Base-by-base conservation (phyloP, 805 yeast species). In the Cyberlindnera meyerae region DNA sequence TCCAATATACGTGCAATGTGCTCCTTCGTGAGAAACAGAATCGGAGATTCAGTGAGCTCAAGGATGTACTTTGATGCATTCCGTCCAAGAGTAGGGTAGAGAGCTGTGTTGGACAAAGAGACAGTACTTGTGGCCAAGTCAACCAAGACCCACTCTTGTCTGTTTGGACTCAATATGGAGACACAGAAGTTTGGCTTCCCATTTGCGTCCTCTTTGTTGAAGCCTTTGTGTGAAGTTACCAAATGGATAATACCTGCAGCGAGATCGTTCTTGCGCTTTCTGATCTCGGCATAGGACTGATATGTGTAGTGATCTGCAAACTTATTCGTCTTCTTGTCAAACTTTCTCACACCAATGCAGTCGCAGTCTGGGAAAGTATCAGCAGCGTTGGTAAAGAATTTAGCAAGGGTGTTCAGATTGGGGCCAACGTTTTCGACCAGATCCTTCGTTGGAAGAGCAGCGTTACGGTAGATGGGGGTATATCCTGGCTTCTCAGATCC, bases 61-160 rank as follows among this genome's bases (percentile, higher is more conserved):
- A 82, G 61, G 48, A 82, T 81, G 53, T 77, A 79, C 41, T 66
- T 70, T 5, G 85, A 69, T 2, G 88, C 70, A 26, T 67, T 69
- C 1, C 77, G 68, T 8, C 79, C 80, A 32, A 74, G 51, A 8
- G 79, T 71, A 34, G 74, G 78, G 49, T 74, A 74, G 14, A 74
- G 52, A 2, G 77, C 69, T 13, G 76, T 74, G 40, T 66, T 65
- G 11, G 73, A 55, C 25, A 63, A 66, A 55, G 69, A 68, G 59
- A 72, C 77, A 15, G 72, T 65, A 27, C 67, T 67, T 48, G 82
- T 73, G 0, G 87, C 86, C 45, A 81, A 54, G 55, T 82, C 89
- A 16, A 82, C 58, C 11, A 82, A 51, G 11, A 69, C 58, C 89
- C 90, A 82, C 57, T 81, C 83, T 6, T 66, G 56, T 31, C 79